Evolutionary conservation across 768 basidiomycete genomes (phyloP).

Genomic region (Auriscalpium orientale): DNA sequence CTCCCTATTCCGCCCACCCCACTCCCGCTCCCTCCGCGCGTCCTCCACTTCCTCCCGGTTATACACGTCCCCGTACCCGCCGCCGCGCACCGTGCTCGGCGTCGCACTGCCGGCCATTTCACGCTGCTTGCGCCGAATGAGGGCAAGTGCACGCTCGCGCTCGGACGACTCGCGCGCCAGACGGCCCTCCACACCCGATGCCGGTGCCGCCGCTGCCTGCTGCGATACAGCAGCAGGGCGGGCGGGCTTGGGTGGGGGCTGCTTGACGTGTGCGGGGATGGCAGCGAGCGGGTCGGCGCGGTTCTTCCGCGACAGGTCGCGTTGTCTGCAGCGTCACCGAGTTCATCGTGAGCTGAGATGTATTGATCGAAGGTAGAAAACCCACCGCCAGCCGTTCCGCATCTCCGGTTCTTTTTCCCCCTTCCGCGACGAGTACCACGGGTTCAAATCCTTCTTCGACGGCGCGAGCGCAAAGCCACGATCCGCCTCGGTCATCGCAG

Average conservation of each 20-base stretch:
- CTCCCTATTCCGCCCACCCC: slow-evolving; percentile 16
- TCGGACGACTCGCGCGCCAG: slow-evolving; percentile 69
- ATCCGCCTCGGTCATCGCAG: slow-evolving; percentile 41
- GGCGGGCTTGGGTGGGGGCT: slow-evolving; percentile 23
- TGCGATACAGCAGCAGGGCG: slow-evolving; percentile 19
- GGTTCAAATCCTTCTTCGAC: slow-evolving; percentile 65
- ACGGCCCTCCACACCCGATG: slow-evolving; percentile 38
- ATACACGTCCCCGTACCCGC: slow-evolving; percentile 62
- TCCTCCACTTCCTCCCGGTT: slow-evolving; percentile 68
- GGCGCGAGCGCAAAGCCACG: slow-evolving; percentile 71
- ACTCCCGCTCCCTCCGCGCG: slow-evolving; percentile 44
- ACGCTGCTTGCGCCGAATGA: slow-evolving; percentile 58
- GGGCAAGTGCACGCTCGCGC: slow-evolving; percentile 64
- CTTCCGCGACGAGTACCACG: slow-evolving; percentile 53
- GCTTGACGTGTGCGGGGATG: slow-evolving; percentile 58
- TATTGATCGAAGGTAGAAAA: background rate
- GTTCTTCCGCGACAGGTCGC: slow-evolving; percentile 57
- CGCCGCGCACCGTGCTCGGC: slow-evolving; percentile 54
- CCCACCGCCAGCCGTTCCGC: slow-evolving; percentile 22
- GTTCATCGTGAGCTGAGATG: background rate
- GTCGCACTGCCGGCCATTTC: slow-evolving; percentile 59
- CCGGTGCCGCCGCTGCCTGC: slow-evolving; percentile 13
- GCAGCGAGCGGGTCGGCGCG: slow-evolving; percentile 66
- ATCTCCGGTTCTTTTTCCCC: slow-evolving; percentile 9
- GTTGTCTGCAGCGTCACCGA: slow-evolving; percentile 33